Base-by-base conservation (phyloP, 371 early-diverging fungal species). In the Nematocida parisii region DNA sequence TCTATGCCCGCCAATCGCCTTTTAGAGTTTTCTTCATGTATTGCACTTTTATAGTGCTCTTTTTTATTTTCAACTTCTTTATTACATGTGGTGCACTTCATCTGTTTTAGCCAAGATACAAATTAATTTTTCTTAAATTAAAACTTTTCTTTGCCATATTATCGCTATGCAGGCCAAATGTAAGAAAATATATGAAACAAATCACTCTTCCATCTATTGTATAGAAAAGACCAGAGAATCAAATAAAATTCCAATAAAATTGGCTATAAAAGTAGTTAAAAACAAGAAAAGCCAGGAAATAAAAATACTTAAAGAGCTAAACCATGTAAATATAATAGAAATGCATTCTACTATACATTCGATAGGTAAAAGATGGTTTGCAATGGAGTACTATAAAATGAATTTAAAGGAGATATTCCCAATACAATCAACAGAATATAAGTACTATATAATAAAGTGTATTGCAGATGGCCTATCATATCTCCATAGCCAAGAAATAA, bases 371-470 rank as follows among this genome's bases (percentile, higher is more conserved):
- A 27, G 58, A n/a, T 58, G 27, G n/a, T 22, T 64, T 64, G 64
- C 45, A 5, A 64, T 64, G 64, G 15, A 18, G n/a, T 64, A 64
- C 42, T 87, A 94, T 71, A 93, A 93, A 74, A 91, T 92, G 2
- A 95, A 96, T 87, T 84, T 99, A 67, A 98, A 97, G 84, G 90
- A 91, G 87, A 90, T 98, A 54, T 95, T 98, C 87, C 88, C 96
- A 44, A 89, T 93, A 24, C 93, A 98, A 84, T 92, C 91, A 89
- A 91, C 93, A 2, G 92, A 91, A 2, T 95, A 97, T 86, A 93
- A 95, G 62, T 97, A 98, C 86, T 91, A 92, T 72, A 97, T 97
- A 95, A 91, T 98, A 91, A 71, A 92, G 73, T 97, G 96, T 96
- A 92, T 93, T 62, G 83, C 96, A 39, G 90, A 93, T 27, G 98